Base-by-base conservation (phyloP, 228 moss, liverwort and hornwort genomes). In the Sphagnum magellanicum region DNA sequence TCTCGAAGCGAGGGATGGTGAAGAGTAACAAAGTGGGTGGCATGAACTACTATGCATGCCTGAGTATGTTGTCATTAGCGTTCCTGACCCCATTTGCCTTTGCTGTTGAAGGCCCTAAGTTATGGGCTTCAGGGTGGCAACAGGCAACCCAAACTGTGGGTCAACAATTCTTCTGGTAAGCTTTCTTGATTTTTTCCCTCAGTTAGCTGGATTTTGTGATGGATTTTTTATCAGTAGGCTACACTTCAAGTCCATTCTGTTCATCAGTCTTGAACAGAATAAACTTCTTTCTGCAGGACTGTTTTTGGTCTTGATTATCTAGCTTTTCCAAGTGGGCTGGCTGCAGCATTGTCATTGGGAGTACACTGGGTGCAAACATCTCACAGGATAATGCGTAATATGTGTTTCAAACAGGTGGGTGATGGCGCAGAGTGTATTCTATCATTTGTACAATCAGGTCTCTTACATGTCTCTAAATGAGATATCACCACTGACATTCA, bases 371-470 rank as follows among this genome's bases (percentile, higher is more conserved):
- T 32, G 32, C 32, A 32, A 32, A 32, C 32, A 32, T 32, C 32
- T 32, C 32, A 32, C 32, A 32, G 2, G 32, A 32, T 32, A 32
- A 32, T 32, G 32, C 32, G 0, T 32, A 32, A 32, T 32, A 32
- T 32, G 32, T 32, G 32, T 32, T 32, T 32, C 32, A 32, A 32
- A 50, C 78, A 95, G 89, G 92, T 92, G 92, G 95, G 74, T 92
- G 7, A 81, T 79, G 13, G 79, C 75, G 4, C 89, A 92, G 50
- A 95, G 92, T 72, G 75, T 92, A 59, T 95, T 95, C 57, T 90
- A 95, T 60, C 90, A 92, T 60, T 77, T 90, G 15, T 95, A 95
- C 78, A 92, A 95, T n/a, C 91, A 94, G 77, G 91, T 91, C 50
- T 90, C 91, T 0, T 94, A 94, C 76, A 90, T 95, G 88, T 95